Evolutionary conservation across 768 basidiomycete species (phyloP).

Genomic region (Serpula lacrymans): DNA sequence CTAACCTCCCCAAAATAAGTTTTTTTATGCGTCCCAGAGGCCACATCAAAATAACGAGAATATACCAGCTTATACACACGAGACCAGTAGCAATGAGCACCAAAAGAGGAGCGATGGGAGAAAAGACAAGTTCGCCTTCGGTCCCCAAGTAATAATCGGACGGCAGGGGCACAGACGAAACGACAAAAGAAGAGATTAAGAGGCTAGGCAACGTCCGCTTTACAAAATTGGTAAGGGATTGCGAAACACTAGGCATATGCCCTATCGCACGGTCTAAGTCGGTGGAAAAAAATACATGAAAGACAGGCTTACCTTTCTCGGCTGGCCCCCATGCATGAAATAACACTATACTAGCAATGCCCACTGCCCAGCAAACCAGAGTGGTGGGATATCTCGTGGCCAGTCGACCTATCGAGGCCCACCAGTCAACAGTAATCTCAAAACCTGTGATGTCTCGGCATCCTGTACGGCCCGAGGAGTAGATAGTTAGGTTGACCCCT

Average conservation of each 20-base stretch:
- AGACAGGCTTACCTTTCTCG: constrained; percentile 24
- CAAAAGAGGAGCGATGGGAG: constrained; percentile 52
- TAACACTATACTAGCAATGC: constrained; percentile 57
- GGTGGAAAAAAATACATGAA: neutral
- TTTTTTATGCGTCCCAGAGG: constrained; percentile 25
- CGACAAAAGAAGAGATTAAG: constrained; percentile 37
- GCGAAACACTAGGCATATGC: constrained; percentile 43
- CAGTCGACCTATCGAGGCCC: constrained; percentile 65
- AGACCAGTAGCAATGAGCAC: constrained; percentile 62
- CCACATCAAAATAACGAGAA: constrained; percentile 48
- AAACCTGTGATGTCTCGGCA: constrained; percentile 44
- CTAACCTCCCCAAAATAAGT: constrained; percentile 14
- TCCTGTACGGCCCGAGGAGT: constrained; percentile 46
- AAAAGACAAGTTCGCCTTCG: constrained; percentile 35
- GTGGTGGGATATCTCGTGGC: constrained; percentile 74
- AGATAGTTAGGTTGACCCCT: constrained; percentile 55
- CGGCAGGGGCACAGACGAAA: constrained; percentile 57
- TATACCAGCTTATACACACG: constrained; percentile 58
- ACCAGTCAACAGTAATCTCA: constrained; percentile 64
- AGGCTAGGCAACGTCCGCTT: constrained; percentile 38
- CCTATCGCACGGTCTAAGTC: constrained; percentile 22
- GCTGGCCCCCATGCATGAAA: constrained; percentile 46
- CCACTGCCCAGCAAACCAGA: constrained; percentile 69
- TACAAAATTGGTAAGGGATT: constrained; percentile 47
- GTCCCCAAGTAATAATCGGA: constrained; percentile 59